Evolutionary conservation across 1,284 basidiomycete genomes (phyloP), one percentile per base, ranked within the genome.

Genomic region (Cutaneotrichosporon sp.): DNA sequence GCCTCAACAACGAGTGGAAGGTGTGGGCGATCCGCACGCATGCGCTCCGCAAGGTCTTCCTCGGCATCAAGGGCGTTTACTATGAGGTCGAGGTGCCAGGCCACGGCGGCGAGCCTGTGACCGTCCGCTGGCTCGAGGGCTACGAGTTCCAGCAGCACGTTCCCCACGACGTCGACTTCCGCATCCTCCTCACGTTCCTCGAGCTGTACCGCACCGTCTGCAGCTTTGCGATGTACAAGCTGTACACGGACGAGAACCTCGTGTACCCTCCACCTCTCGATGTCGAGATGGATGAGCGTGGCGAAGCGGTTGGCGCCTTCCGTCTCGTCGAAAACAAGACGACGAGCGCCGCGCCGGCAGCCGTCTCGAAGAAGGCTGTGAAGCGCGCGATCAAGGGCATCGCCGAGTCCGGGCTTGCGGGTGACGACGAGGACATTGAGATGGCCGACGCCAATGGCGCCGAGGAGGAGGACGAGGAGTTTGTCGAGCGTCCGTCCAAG

Each of bases 21-120:
- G 84, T 97, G 49, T 99, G 96, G 82, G 86, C 97, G 57, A 94
- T 98, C 87, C 90, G 92, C 75, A 89, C 92, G 1, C 86, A 86
- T 71, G 86, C 90, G 10, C 85, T 99, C 49, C 87, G 90, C 65
- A 97, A 97, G 81, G 87, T 90, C 36, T 99, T 99, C 83, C 85
- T 99, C 64, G 96, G 93, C 58, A 97, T 99, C 81, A 99, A 99
- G 82, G 97, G 97, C 55, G 88, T 99, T 64, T 99, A 99, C 82
- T 98, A 97, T 82, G 96, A 99, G 81, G 94, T 92, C 14, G 92
- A 97, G 76, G 86, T 98, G 34, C 79, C 78, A 8, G 75, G 76
- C 14, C 74, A 76, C 57, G 87, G 91, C 83, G 95, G 93, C 70
- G 92, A 99, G 81, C 88, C 85, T 36, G 86, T 97, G 58, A 71